Evolutionary conservation across 2,329 filamentous ascomycete species (phyloP).

Genomic region (Colletotrichum sp.): DNA sequence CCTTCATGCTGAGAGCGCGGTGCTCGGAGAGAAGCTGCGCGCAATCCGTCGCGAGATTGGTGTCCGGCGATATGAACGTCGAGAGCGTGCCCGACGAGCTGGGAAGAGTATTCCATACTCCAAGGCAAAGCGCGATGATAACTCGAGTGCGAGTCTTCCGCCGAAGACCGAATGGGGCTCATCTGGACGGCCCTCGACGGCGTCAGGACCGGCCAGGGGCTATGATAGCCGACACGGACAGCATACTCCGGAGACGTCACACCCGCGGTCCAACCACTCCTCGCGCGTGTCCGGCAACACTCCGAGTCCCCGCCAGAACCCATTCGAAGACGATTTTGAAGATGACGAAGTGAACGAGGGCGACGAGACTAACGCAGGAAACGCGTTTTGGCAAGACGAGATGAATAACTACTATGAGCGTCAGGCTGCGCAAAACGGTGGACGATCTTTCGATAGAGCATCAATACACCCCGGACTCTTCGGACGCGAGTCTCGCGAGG

Average conservation of each 20-base stretch:
- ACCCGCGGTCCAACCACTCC: not conserved
- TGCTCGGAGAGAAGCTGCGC: slow-evolving; percentile 2
- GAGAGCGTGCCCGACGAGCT: not conserved
- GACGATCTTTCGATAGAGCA: not conserved
- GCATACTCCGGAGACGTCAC: not conserved
- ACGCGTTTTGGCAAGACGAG: not conserved
- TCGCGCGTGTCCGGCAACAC: not conserved
- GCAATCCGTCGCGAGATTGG: not conserved
- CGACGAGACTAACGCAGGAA: not conserved
- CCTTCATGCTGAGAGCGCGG: not conserved
- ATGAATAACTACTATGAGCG: not conserved
- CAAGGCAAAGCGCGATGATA: not conserved
- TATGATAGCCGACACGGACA: not conserved
- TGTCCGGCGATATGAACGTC: slow-evolving; percentile 13
- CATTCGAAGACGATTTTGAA: not conserved
- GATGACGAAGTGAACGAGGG: not conserved
- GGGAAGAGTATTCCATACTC: not conserved
- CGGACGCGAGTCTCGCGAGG: not conserved
- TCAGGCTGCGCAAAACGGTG: not conserved
- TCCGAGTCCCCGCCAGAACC: not conserved
- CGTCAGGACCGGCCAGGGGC: not conserved
- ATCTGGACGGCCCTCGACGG: not conserved
- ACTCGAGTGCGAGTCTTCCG: not conserved
- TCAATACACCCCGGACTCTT: not conserved
- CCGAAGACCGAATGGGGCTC: not conserved